Percentiles rank a stretch among this genome's conserved stretches.
These are phyloP conservation scores for Backusella morwellensis DNA, from an alignment of 192 early-diverging fungal genomes.

Conservation along the genomic window DNA sequence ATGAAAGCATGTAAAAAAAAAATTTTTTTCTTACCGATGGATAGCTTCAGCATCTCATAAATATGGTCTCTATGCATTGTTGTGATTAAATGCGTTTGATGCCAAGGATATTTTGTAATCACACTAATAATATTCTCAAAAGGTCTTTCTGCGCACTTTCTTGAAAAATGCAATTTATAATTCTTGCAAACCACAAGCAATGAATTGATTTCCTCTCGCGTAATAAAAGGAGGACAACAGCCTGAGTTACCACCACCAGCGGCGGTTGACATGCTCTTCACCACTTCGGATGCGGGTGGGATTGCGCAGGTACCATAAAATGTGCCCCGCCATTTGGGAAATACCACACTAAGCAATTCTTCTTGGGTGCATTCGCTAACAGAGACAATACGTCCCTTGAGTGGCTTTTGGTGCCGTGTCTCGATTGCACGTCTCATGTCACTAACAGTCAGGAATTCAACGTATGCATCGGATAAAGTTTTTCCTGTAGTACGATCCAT, in stretches of 20 bases:
- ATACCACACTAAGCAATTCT: constrained; percentile 50
- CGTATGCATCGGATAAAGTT: constrained; percentile 63
- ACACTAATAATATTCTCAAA: constrained; percentile 77
- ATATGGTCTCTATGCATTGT: constrained; percentile 73
- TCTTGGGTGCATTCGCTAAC: constrained; percentile 51
- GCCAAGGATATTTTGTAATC: constrained; percentile 73
- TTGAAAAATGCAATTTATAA: constrained; percentile 75
- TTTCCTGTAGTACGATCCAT: constrained; percentile 70
- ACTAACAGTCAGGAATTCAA: constrained; percentile 54
- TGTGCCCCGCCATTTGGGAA: constrained; percentile 56
- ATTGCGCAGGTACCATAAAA: constrained; percentile 44
- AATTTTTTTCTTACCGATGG: constrained; percentile 29
- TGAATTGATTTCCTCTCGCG: constrained; percentile 71
- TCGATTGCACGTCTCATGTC: constrained; percentile 57
- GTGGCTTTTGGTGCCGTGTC: constrained; percentile 45
- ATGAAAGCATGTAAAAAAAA: background rate
- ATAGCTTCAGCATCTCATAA: constrained; percentile 57
- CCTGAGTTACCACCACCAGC: constrained; percentile 11
- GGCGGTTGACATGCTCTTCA: constrained; percentile 15
- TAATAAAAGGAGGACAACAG: constrained; percentile 44
- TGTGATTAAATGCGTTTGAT: constrained; percentile 53
- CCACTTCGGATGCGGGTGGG: constrained; percentile 20
- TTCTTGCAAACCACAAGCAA: constrained; percentile 68
- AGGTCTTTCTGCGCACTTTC: constrained; percentile 71
- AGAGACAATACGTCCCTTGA: constrained; percentile 61